A percentile compares a stretch with the other conserved stretches of the same genome.
These are phyloP conservation scores for Rosa lucieae DNA, from an alignment of 306 rosid species.

Conservation along the genomic window DNA sequence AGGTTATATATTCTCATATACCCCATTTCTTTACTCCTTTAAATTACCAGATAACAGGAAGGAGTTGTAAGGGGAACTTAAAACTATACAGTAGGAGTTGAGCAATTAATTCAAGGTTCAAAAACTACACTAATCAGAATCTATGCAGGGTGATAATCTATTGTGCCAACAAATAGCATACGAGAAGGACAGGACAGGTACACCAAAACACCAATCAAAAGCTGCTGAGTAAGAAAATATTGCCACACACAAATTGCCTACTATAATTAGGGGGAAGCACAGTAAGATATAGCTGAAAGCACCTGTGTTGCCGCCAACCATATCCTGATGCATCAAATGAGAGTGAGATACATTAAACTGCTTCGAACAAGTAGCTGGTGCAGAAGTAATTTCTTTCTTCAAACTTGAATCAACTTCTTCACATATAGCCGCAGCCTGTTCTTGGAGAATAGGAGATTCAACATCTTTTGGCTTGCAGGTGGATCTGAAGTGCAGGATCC, in stretches of 20 bases:
- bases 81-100: neutral
- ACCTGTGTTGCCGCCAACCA: slow-evolving; percentile 44
- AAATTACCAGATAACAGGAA: neutral
- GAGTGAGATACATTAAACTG: slow-evolving; percentile 19
- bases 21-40: neutral
- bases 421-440: slow-evolving; percentile 13
- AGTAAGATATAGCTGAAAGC: slow-evolving; percentile 18
- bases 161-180: neutral
- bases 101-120: neutral
- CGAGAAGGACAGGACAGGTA: neutral
- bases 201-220: neutral
- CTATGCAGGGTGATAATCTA: neutral
- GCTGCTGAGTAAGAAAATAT: neutral
- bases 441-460: slow-evolving; percentile 29
- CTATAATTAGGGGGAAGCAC: slow-evolving; percentile 1
- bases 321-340: slow-evolving; percentile 20
- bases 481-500: slow-evolving; percentile 53
- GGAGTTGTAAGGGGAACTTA: neutral
- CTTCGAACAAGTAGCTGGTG: slow-evolving; percentile 10
- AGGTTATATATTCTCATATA: neutral
- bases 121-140: neutral
- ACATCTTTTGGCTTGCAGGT: slow-evolving; percentile 26
- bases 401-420: slow-evolving; percentile 22
- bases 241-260: neutral
- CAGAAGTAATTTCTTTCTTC: slow-evolving; percentile 18